Evolutionary conservation across 2,329 filamentous ascomycete species (phyloP), one percentile per base, ranked within the genome.

Genomic region (Colletotrichum spinosum): DNA sequence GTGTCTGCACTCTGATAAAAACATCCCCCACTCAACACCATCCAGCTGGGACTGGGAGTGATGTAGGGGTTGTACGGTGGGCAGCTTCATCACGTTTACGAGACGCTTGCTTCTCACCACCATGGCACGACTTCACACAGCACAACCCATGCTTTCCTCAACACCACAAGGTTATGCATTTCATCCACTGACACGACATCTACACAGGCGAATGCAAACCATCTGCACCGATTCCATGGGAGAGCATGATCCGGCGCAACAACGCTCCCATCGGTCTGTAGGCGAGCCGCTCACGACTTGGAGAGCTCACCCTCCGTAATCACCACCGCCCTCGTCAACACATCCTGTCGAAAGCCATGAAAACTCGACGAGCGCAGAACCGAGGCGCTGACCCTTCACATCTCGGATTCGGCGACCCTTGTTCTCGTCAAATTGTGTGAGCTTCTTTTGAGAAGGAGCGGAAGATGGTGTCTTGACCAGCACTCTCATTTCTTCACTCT

Each of bases 181-280:
- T 41, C 7, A 4, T 11, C 38, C 11, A 52, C 60, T 65, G 48
- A 66, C 63, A 54, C 10, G 17, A 38, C 9, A 13, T 12, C 5
- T 17, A 49, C 51, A 15, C 59, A 78, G 76, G 76, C 53, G 75
- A 78, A 70, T 79, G 77, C 72, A 78, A 75, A 60, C 77, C 77
- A 4, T 75, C 74, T 46, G 70, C 72, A 15, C 72, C 73, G 35
- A 74, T 76, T 11, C 69, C 73, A 1, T 79, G 77, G 77, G 75
- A 77, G 64, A 74, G 74, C 68, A 70, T 77, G 61, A 78, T 78
- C 70, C 75, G 73, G 68, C 76, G 74, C 67, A 70, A 73, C 67
- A 75, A 72, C 68, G 69, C 73, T 60, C 58, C 67, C 34, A 56
- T 69, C 50, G 53, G 65, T 33, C 54, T 68, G 39, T 69, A 56